Base-by-base conservation (phyloP, 768 basidiomycete species). In the Trichaptum fuscoviolaceum region DNA sequence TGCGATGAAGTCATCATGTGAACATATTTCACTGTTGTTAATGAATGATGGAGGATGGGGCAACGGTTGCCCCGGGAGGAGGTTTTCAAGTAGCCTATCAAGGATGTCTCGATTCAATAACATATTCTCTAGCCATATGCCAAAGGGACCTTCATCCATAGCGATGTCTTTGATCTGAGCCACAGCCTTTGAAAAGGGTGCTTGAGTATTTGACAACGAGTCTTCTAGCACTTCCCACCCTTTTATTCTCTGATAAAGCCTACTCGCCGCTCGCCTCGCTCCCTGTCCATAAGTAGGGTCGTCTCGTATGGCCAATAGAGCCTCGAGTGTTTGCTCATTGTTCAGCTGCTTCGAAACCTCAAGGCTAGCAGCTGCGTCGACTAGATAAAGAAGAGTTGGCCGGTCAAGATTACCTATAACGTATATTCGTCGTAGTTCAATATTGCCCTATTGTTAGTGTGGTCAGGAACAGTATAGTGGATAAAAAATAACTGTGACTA, bases 41-140 rank as follows among this genome's bases (percentile, higher is more conserved):
- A 84, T 78, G 24, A 83, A 74, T 0, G 79, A 75, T 10, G 78
- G 77, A 18, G 82, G 80, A n/a, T 74, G 76, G 57, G 74, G 71
- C 23, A 75, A 71, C 24, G 79, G 70, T 15, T 72, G 72, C 0
- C 75, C 71, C 52, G 78, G 64, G 9, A 79, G 73, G 15, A 82
- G 78, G 36, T 79, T 81, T 65, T 80, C 79, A 7, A 74, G 73
- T 24, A 88, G 75, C 64, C 79, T 83, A 1, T 77, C 70, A 58
- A 81, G 72, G 17, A 92, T 75, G 65, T 85, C 83, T 0, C 77
- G 78, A 58, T 89, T 84, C n/a, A 81, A 80, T 27, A 86, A 79
- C 83, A 92, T 86, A 10, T 85, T 87, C 65, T 84, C 86, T 15
- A 93, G 77, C 88, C 88, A 91, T 60, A 89, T 86, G 7, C 91